A percentile compares a stretch with the other conserved stretches of the same genome.
Conservation (phyloP, 164 flowering plant genomes). For the Stephania japonica region DNA sequence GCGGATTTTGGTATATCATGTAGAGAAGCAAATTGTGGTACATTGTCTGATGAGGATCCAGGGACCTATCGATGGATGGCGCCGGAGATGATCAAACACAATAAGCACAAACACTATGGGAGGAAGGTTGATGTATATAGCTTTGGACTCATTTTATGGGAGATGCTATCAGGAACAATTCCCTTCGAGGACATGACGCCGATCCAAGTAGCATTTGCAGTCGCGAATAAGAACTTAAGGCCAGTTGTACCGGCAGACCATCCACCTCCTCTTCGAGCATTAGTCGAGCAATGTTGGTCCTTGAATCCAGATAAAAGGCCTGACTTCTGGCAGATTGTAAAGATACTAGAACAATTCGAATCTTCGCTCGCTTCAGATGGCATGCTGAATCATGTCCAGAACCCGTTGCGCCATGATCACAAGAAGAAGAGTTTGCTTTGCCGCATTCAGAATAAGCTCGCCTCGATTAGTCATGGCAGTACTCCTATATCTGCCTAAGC, state of each 20-base stretch:
- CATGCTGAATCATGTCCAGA: constrained; percentile 43
- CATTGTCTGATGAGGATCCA: constrained; percentile 69
- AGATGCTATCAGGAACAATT: constrained; percentile 73
- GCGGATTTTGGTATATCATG: constrained; percentile 97
- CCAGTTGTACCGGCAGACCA: constrained; percentile 59
- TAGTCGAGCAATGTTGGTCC: constrained; percentile 73
- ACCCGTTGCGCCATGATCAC: constrained; percentile 47
- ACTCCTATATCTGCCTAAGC: constrained; percentile 34
- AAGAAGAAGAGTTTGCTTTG: constrained; percentile 70
- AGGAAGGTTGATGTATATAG: constrained; percentile 86
- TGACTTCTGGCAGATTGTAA: constrained; percentile 69
- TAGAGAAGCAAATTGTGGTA: constrained; percentile 67
- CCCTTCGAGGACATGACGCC: constrained; percentile 89
- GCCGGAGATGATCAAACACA: constrained; percentile 90
- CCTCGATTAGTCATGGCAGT: constrained; percentile 29
- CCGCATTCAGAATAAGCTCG: constrained; percentile 77
- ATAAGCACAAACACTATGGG: constrained; percentile 37
- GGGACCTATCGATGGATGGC: constrained; percentile 99
- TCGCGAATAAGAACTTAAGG: constrained; percentile 73
- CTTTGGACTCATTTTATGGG: constrained; percentile 88
- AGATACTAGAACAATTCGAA: constrained; percentile 68
- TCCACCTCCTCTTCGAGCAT: constrained; percentile 57
- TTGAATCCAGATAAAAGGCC: constrained; percentile 58
- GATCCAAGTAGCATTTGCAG: constrained; percentile 88
- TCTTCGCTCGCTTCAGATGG: constrained; percentile 57